Conservation (phyloP, 2,329 filamentous ascomycete genomes). For the Colletotrichum tropicicola region DNA sequence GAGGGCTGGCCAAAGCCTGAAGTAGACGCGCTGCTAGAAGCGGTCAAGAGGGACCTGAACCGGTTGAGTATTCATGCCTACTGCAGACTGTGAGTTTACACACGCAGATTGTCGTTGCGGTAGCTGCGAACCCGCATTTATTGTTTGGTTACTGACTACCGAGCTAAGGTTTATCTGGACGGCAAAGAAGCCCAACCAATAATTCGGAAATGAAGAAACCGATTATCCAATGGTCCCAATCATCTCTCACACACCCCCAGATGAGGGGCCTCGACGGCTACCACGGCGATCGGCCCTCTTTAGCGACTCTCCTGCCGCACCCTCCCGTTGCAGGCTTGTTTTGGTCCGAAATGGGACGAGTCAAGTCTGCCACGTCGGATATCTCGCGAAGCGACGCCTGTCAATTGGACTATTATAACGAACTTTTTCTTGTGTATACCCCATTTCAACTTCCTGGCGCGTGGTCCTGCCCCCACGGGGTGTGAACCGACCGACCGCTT, state of each 20-base stretch:
- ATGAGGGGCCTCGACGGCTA: background rate
- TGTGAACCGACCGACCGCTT: background rate
- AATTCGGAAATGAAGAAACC: background rate
- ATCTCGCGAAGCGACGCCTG: conserved; percentile 6
- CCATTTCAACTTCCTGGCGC: background rate
- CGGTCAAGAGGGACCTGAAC: conserved; percentile 75
- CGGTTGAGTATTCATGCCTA: conserved; percentile 75
- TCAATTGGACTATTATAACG: conserved; percentile 21
- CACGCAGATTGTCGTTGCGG: conserved; percentile 7
- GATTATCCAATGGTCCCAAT: background rate
- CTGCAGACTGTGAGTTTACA: conserved; percentile 75
- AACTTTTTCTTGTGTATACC: conserved; percentile 15
- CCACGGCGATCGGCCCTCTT: background rate
- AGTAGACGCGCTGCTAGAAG: conserved; percentile 68
- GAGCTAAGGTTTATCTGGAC: conserved; percentile 33
- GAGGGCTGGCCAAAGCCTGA: conserved; percentile 68
- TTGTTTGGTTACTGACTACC: conserved; percentile 4
- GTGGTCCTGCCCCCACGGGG: background rate
- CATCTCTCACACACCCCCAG: background rate
- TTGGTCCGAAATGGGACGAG: background rate
- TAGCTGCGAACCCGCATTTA: background rate
- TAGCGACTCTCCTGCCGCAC: conserved; percentile 19
- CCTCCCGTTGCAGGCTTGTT: conserved; percentile 13
- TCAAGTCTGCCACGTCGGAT: background rate
- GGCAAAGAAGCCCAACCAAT: conserved; percentile 30